Conservation (phyloP, 306 rosid species). For the Abrus precatorius region DNA sequence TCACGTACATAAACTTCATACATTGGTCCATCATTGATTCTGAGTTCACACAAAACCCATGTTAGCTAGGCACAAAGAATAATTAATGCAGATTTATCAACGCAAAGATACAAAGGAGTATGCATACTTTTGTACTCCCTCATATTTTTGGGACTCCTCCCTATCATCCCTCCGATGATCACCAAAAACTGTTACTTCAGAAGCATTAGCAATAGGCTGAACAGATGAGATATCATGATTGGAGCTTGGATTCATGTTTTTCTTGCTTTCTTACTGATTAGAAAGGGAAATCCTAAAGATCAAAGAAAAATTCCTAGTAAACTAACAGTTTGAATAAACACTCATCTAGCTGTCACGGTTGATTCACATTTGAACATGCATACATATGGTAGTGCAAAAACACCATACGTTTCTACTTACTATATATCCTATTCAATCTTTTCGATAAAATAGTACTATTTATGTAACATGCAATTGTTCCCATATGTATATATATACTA, state of each 20-base stretch:
- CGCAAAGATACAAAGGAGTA: not conserved
- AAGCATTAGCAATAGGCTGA: constrained; percentile 16
- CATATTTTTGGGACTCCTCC: not conserved
- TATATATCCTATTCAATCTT: too few species aligned
- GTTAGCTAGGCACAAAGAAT: not conserved
- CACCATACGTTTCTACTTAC: too few species aligned
- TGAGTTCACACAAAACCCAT: constrained; percentile 3
- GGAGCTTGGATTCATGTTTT: not conserved
- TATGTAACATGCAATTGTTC: too few species aligned
- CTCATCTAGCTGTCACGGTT: not conserved
- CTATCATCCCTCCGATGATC: not conserved
- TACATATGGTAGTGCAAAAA: too few species aligned
- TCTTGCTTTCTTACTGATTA: constrained; percentile 1
- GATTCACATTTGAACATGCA: too few species aligned
- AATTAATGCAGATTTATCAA: not conserved
- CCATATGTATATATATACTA: too few species aligned
- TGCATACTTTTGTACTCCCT: constrained; percentile 26
- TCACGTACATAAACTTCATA: not conserved
- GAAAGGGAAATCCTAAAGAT: not conserved
- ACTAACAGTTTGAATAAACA: not conserved
- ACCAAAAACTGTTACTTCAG: not conserved
- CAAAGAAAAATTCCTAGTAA: not conserved
- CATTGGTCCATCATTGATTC: not conserved
- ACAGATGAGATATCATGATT: not conserved
- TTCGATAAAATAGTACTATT: too few species aligned